Base-by-base conservation (phyloP, 1,284 basidiomycete genomes). In the Ustilago nuda region DNA sequence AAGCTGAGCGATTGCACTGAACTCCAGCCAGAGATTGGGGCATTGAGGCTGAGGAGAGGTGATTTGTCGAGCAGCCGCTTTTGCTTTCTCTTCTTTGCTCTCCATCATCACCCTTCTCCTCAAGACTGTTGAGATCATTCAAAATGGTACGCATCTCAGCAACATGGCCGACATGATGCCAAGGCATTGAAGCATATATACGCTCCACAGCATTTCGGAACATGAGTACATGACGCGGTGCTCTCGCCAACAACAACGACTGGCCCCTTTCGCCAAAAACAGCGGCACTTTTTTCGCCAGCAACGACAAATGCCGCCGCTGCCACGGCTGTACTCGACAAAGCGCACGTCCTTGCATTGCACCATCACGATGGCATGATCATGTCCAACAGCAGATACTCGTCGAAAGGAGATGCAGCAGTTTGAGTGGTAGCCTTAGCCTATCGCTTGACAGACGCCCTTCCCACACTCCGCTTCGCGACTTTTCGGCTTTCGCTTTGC, bases 111-210 rank as follows among this genome's bases (percentile, higher is more conserved):
- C 46, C 58, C 27, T 55, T 53, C 43, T 43, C 72, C 58, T 73
- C 66, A 79, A 72, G 73, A 73, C 63, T 50, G 60, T 63, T 66
- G 60, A 73, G 64, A 69, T 77, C 66, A 56, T 56, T 41, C 71
- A 79, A 66, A 79, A 79, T 79, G 78, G 77, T 79, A 75, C 75
- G 77, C 77, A 79, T 79, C 75, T 23, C 63, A 56, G 55, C 54
- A 64, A 50, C 48, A 56, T 61, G 68, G 60, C 56, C 61, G 48
- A 51, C 59, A 66, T 54, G 33, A 53, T 13, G 48, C 58, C 57
- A 61, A 61, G 48, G 17, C 48, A 50, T 50, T 50, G 48, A 50
- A 39, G 17, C 37, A 57, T 39, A 55, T 23, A 45, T 19, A 4
- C 1, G 7, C n/a, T 45, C 4, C n/a, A 7, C 57, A 51, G 55